These are phyloP conservation scores for Malbranchea cinnamomea DNA, from an alignment of 2,329 filamentous ascomycete genomes.

Conservation along the genomic window DNA sequence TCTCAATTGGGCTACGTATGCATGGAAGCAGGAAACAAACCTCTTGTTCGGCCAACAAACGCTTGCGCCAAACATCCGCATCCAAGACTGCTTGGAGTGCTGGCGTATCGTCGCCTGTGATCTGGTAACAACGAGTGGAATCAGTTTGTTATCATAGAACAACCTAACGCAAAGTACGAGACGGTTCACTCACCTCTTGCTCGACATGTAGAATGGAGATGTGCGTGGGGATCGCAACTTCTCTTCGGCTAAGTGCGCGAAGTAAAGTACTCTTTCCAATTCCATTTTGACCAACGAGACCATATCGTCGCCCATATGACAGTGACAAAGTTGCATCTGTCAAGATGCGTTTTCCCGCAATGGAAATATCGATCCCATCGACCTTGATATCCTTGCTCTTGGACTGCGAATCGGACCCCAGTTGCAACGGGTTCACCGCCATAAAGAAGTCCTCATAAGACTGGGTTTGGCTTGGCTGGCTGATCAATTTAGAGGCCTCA, in stretches of 20 bases:
- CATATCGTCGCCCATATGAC: conserved; percentile 85
- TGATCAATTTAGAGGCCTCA: conserved; percentile 79
- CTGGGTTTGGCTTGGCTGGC: conserved; percentile 66
- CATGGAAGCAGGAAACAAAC: conserved; percentile 32
- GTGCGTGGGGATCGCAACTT: conserved; percentile 86
- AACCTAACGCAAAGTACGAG: not conserved
- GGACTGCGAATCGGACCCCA: conserved; percentile 52
- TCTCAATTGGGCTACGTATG: not conserved
- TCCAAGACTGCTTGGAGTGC: conserved; percentile 91
- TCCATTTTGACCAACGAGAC: conserved; percentile 98
- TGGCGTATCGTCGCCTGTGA: conserved; percentile 87
- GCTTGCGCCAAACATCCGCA: conserved; percentile 96
- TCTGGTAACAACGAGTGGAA: conserved; percentile 33
- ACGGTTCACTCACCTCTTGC: conserved; percentile 56
- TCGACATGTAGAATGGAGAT: conserved; percentile 99
- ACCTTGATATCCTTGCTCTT: conserved; percentile 99
- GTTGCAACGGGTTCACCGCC: conserved; percentile 90
- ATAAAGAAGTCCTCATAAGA: conserved; percentile 99
- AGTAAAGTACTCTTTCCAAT: conserved; percentile 94
- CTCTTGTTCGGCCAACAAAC: conserved; percentile 75
- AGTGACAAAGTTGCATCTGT: conserved; percentile 82
- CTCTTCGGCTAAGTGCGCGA: conserved; percentile 78
- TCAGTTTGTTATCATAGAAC: conserved; percentile 1
- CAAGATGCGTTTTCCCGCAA: conserved; percentile 75
- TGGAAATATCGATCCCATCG: conserved; percentile 88